Conservation (phyloP, 225 moss, liverwort and hornwort species). For the Antitrichia curtipendula region DNA sequence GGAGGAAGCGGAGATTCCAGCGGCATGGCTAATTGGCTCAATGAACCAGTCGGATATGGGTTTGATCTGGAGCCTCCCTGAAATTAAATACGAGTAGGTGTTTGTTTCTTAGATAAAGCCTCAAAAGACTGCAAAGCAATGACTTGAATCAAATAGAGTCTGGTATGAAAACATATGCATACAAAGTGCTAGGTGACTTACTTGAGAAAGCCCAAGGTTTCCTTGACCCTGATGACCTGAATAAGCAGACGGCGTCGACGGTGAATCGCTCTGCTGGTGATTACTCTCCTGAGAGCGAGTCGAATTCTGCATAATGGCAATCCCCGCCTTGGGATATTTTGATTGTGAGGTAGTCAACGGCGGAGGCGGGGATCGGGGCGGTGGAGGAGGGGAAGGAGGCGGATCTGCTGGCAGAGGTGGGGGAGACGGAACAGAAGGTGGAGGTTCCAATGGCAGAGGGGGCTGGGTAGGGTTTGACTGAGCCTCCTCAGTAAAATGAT, state of each 20-base stretch:
- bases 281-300: slow-evolving; percentile 15
- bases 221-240: slow-evolving; percentile 24
- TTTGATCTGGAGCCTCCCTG: slow-evolving; percentile 20
- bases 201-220: slow-evolving; percentile 7
- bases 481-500: slow-evolving; percentile 23
- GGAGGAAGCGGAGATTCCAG: slow-evolving; percentile 24
- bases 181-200: background rate
- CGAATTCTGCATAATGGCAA: slow-evolving; percentile 8
- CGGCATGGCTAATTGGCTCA: slow-evolving; percentile 1
- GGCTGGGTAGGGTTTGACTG: slow-evolving; percentile 27
- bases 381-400: slow-evolving; percentile 67
- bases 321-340: background rate
- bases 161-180: background rate
- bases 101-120: background rate
- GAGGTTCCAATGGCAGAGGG: slow-evolving; percentile 74
- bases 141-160: background rate
- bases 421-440: slow-evolving; percentile 63
- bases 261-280: slow-evolving; percentile 11
- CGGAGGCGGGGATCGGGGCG: slow-evolving; percentile 39
- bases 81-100: background rate
- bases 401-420: slow-evolving; percentile 77
- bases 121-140: background rate
- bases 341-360: slow-evolving; percentile 8
- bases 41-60: slow-evolving; percentile 1
- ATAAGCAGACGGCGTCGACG: slow-evolving; percentile 3